Conservation (phyloP, 1,284 basidiomycete species). For the Ustilago tritici region DNA sequence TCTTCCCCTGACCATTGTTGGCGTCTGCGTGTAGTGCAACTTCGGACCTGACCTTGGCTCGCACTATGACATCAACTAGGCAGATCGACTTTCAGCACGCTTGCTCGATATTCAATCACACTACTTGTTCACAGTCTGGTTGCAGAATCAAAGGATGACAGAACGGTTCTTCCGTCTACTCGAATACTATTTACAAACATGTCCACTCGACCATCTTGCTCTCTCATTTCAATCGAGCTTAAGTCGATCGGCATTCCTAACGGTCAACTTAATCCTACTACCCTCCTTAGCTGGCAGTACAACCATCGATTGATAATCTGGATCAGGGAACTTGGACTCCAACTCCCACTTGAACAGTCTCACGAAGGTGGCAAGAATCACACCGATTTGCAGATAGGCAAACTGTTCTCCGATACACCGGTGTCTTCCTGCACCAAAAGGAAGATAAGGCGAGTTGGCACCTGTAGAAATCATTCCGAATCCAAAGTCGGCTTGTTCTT, state of each 20-base stretch:
- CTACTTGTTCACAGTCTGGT: no score
- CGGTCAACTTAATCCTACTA: constrained; percentile 19
- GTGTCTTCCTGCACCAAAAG: constrained; percentile 91
- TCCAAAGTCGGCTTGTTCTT: constrained; percentile 87
- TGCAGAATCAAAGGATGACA: no score
- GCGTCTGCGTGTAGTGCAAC: no score
- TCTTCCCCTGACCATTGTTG: no score
- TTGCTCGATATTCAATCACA: no score
- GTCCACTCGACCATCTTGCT: not conserved
- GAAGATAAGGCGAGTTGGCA: constrained; percentile 78
- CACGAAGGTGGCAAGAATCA: constrained; percentile 83
- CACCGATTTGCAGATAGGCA: constrained; percentile 92
- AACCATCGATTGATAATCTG: constrained; percentile 87
- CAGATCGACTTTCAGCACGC: no score
- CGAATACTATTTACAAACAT: no score
- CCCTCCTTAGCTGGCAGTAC: constrained; percentile 74
- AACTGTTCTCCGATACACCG: constrained; percentile 97
- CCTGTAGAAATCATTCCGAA: constrained; percentile 79
- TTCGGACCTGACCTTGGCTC: no score
- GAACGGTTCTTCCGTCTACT: no score
- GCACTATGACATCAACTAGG: no score
- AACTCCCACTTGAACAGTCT: constrained; percentile 82
- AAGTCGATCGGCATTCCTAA: constrained; percentile 4
- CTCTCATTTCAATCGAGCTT: not conserved
- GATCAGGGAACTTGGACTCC: constrained; percentile 76